Percentiles rank a stretch among this genome's conserved stretches.
phyloP scores from a whole-genome alignment of 345 rosid species.

The Gossypium rotundifolium region DNA sequence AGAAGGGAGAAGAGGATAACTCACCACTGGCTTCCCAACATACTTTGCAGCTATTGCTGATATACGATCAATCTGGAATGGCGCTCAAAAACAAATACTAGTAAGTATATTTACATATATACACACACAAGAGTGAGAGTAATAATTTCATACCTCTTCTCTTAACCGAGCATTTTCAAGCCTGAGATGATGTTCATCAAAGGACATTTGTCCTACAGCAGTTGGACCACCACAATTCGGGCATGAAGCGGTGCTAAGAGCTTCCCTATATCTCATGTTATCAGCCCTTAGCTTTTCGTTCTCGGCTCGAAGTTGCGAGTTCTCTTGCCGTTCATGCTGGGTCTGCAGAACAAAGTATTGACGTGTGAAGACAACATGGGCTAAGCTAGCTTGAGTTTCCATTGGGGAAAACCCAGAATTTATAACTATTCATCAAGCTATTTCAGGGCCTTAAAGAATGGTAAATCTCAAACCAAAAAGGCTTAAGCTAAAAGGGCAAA shows the following conservation, averaged over 20 bases:
- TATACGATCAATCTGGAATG: constrained; percentile 68
- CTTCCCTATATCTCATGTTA: constrained; percentile 79
- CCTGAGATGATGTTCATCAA: constrained; percentile 85
- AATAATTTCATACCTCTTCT: constrained; percentile 58
- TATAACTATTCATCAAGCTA: no score
- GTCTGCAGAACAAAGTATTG: constrained; percentile 33
- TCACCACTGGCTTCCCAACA: constrained; percentile 83
- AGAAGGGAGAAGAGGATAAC: constrained; percentile 64
- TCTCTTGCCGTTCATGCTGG: constrained; percentile 83
- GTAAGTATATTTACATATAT: neutral
- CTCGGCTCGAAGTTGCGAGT: constrained; percentile 69
- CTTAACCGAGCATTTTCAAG: constrained; percentile 79
- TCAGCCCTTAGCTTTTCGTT: constrained; percentile 86
- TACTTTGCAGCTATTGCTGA: constrained; percentile 90
- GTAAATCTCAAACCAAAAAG: neutral
- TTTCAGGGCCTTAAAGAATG: no score
- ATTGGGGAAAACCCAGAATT: no score
- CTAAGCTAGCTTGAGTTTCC: neutral
- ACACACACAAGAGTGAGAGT: no score
- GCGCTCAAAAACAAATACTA: neutral
- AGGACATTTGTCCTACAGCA: constrained; percentile 87
- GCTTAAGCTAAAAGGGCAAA: no score
- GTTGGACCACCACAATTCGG: constrained; percentile 97
- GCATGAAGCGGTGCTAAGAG: constrained; percentile 82
- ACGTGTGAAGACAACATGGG: neutral